These are phyloP conservation scores for Leccinum variicolor DNA, from an alignment of 768 basidiomycete species.

Conservation along the genomic window DNA sequence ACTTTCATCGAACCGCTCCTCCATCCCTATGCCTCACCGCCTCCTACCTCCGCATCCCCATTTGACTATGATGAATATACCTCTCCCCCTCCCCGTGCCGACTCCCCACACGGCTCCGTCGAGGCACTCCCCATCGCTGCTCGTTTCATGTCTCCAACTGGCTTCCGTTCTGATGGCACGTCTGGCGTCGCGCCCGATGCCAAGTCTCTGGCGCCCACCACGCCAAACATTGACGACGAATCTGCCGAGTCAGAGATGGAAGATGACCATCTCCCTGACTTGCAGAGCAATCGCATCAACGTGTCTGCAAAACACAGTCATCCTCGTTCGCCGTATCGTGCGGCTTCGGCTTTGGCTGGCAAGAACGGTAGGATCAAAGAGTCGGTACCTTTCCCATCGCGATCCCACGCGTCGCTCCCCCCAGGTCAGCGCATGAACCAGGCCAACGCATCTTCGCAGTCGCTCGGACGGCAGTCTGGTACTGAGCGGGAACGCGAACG, in stretches of 20 bases:
- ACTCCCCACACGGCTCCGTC: conserved; percentile 65
- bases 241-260: conserved; percentile 74
- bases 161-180: conserved; percentile 47
- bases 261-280: conserved; percentile 42
- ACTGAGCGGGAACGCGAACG: conserved; percentile 40
- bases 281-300: conserved; percentile 23
- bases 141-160: conserved; percentile 76
- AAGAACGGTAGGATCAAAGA: conserved; percentile 40
- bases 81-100: conserved; percentile 44
- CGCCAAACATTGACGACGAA: conserved; percentile 69
- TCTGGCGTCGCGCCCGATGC: conserved; percentile 39
- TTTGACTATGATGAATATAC: conserved; percentile 68
- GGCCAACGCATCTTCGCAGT: conserved; percentile 63
- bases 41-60: conserved; percentile 45
- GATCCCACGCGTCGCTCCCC: conserved; percentile 77
- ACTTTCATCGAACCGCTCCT: conserved; percentile 89
- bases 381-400: conserved; percentile 71
- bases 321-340: conserved; percentile 75
- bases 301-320: conserved; percentile 55
- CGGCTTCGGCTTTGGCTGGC: conserved; percentile 39
- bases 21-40: conserved; percentile 62
- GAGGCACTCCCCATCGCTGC: conserved; percentile 86
- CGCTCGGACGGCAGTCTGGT: conserved; percentile 68
- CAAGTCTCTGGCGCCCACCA: conserved; percentile 44
- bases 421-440: conserved; percentile 53